Conservation (phyloP, 163 green algal species). For the Prototheca cutis region DNA sequence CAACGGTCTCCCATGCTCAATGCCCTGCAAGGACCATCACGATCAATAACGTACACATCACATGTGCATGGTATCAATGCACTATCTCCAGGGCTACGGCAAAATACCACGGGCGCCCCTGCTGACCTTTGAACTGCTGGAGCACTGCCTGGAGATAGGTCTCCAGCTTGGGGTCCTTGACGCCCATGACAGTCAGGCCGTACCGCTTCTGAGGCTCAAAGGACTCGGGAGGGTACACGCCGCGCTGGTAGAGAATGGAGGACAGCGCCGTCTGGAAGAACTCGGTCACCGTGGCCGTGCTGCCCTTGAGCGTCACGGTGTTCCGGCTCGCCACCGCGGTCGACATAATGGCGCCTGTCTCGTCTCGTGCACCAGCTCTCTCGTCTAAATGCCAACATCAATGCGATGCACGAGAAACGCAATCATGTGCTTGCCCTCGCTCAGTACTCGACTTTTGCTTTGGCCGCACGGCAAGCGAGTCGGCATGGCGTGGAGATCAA, state of each 20-base stretch:
- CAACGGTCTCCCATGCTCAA: too few species aligned
- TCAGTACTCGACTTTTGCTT: too few species aligned
- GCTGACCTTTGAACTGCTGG: slow-evolving; percentile 65
- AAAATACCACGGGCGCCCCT: too few species aligned
- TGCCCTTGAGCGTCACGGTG: slow-evolving; percentile 84
- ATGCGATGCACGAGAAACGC: too few species aligned
- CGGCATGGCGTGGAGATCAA: too few species aligned
- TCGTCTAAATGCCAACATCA: too few species aligned
- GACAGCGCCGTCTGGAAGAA: slow-evolving; percentile 91
- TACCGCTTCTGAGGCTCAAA: slow-evolving; percentile 90
- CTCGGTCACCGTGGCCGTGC: slow-evolving; percentile 77
- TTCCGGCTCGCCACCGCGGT: slow-evolving; percentile 40
- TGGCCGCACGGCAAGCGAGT: too few species aligned
- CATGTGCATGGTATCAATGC: too few species aligned
- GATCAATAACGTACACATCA: too few species aligned
- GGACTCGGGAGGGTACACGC: slow-evolving; percentile 87
- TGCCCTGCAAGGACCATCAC: too few species aligned
- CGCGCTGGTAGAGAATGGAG: slow-evolving; percentile 94
- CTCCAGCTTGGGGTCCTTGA: slow-evolving; percentile 61
- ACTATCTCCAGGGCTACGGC: too few species aligned
- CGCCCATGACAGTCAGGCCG: slow-evolving; percentile 59
- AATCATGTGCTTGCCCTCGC: too few species aligned
- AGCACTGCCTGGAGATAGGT: slow-evolving; percentile 77
- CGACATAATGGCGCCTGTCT: slow-evolving; percentile 1
- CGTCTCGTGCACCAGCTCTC: not conserved